Base-by-base conservation (phyloP, 2,329 filamentous ascomycete species). In the Apiospora phragmitis region DNA sequence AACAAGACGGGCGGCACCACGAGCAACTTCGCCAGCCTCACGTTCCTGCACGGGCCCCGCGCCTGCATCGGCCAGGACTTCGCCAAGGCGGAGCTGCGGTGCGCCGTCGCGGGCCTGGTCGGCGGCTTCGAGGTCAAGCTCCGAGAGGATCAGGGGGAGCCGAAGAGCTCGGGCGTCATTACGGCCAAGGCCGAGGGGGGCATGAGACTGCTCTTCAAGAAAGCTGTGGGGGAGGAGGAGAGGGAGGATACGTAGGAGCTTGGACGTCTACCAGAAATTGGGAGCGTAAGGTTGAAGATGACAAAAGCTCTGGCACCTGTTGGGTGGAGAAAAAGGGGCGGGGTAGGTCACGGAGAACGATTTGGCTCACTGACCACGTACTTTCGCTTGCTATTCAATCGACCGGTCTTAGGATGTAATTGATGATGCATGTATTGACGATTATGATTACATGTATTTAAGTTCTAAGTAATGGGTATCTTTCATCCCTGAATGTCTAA, bases 41-140 rank as follows among this genome's bases (percentile, higher is more conserved):
- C 93, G 0, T 97, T 97, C 81, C 80, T 97, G 70, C 94, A 97
- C 79, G 95, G 95, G 0, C 94, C 94, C 1, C 85, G 94, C 69
- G 93, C 91, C 77, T 97, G 95, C 79, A 97, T 97, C 75, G 95
- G 94, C 0, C 88, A 91, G 80, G 85, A 86, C 1, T 97, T 97
- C 81, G 93, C 95, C 0, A 92, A 90, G 78, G 90, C 92, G 0
- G 95, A 98, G 84, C 93, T 97, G 81, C 94, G 93, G 11, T 95
- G 92, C 78, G 82, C 98, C 73, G 79, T 98, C 65, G 94, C 94
- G 35, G 87, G 89, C 11, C 90, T 93, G 86, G 87, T 95, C 4
- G 94, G 94, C 0, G 86, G 89, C 47, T 97, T 97, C 80, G 87
- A 90, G 77, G 90, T 91, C 78, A 83, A 82, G 74, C 78, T 91